These are phyloP conservation scores for Trichophyton simii DNA, from an alignment of 2,329 filamentous ascomycete genomes.

Conservation along the genomic window DNA sequence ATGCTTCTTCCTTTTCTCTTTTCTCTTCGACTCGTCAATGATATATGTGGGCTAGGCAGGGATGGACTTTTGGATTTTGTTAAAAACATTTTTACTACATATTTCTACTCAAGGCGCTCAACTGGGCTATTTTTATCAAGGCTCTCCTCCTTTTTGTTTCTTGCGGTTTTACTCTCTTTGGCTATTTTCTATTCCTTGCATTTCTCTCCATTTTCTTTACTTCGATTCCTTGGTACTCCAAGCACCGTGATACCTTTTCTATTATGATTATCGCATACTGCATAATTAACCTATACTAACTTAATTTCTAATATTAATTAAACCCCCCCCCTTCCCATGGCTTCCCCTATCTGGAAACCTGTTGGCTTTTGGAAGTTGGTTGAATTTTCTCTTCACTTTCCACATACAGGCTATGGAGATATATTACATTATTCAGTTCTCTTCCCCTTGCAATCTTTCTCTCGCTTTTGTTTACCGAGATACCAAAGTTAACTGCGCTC, in stretches of 20 bases:
- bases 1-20: not conserved
- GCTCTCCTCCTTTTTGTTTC: not conserved
- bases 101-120: not conserved
- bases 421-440: not conserved
- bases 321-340: not conserved
- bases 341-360: not conserved
- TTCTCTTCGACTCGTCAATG: not conserved
- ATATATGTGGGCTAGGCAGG: not conserved
- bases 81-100: not conserved
- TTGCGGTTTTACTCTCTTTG: not conserved
- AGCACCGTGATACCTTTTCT: not conserved
- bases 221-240: not conserved
- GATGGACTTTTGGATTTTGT: not conserved
- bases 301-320: conserved; percentile 5
- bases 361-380: not conserved
- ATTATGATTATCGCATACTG: not conserved
- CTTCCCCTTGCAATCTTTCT: not conserved
- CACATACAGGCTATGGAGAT: not conserved
- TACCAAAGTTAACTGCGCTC: not conserved
- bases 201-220: not conserved
- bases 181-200: not conserved
- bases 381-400: not conserved
- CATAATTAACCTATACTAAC: not conserved
- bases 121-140: not conserved
- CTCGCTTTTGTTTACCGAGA: not conserved